Evolutionary conservation across 257 asterid genomes (phyloP).

Genomic region (Penstemon barbatus): DNA sequence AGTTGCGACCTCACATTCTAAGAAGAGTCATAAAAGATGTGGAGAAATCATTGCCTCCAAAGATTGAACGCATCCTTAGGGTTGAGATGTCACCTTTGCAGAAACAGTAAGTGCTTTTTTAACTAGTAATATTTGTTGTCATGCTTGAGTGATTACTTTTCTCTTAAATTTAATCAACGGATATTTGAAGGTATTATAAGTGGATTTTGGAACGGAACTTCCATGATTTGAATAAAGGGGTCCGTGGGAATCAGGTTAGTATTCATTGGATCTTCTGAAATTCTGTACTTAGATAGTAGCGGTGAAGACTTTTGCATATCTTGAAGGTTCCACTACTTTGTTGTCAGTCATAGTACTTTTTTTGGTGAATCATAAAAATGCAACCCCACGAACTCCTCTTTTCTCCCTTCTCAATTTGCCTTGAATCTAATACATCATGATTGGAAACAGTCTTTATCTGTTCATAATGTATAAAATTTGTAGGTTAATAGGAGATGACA

Average conservation of each 20-base stretch:
- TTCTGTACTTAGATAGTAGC: conserved; percentile 23
- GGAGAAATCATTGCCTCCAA: conserved; percentile 99
- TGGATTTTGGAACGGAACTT: conserved; percentile 99
- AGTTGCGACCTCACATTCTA: conserved; percentile 97
- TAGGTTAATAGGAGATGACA: background rate
- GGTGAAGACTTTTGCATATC: conserved; percentile 2
- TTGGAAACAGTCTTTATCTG: background rate
- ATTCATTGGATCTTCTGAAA: conserved; percentile 22
- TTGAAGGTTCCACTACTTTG: background rate
- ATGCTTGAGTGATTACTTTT: conserved; percentile 17
- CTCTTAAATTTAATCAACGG: background rate
- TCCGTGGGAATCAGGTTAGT: conserved; percentile 95
- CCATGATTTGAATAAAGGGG: conserved; percentile 97
- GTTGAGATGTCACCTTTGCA: conserved; percentile 99
- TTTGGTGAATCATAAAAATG: conserved; percentile 19
- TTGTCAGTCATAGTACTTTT: conserved; percentile 2
- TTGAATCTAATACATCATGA: background rate
- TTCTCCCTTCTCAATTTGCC: background rate
- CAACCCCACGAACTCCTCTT: conserved; percentile 1
- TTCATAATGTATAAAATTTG: background rate
- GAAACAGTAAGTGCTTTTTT: conserved; percentile 69
- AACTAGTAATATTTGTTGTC: background rate
- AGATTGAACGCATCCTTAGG: conserved; percentile 96
- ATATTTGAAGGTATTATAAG: conserved; percentile 75
- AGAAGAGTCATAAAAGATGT: conserved; percentile 98